Conservation (phyloP, 202 grass and related monocot species). For the Panicum hallii region DNA sequence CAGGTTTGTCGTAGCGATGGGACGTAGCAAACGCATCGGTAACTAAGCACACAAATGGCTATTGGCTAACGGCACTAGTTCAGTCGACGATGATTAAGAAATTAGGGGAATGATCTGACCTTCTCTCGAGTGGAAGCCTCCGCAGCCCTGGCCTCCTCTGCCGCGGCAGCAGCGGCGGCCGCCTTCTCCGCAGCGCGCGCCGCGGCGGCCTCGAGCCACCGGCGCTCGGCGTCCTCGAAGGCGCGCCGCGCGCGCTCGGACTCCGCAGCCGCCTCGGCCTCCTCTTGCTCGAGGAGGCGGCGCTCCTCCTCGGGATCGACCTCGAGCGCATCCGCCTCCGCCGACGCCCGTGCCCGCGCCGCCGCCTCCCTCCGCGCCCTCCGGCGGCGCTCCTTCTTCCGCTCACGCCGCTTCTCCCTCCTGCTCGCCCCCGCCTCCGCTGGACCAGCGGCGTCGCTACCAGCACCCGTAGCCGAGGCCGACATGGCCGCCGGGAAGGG, state of each 20-base stretch:
- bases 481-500: conserved; percentile 31
- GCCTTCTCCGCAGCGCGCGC: conserved; percentile 62
- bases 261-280: conserved; percentile 63
- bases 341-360: conserved; percentile 54
- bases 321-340: conserved; percentile 50
- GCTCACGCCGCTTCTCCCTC: conserved; percentile 64
- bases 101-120: conserved; percentile 41
- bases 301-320: conserved; percentile 74
- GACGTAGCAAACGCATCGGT: too few species aligned
- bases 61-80: not conserved
- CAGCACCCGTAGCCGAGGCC: not conserved
- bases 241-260: conserved; percentile 62
- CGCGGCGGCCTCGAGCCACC: conserved; percentile 76
- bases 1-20: too few species aligned
- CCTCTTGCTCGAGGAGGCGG: conserved; percentile 54
- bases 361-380: conserved; percentile 59
- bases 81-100: not conserved
- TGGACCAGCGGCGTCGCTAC: not conserved
- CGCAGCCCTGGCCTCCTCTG: conserved; percentile 49
- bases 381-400: conserved; percentile 84
- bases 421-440: conserved; percentile 36
- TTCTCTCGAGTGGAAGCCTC: conserved; percentile 51
- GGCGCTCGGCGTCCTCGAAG: conserved; percentile 82
- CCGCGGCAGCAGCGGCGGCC: conserved; percentile 28
- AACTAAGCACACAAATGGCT: too few species aligned